These are phyloP conservation scores for Plectosphaerella cucumerina DNA, from an alignment of 2,329 filamentous ascomycete species.

Conservation along the genomic window DNA sequence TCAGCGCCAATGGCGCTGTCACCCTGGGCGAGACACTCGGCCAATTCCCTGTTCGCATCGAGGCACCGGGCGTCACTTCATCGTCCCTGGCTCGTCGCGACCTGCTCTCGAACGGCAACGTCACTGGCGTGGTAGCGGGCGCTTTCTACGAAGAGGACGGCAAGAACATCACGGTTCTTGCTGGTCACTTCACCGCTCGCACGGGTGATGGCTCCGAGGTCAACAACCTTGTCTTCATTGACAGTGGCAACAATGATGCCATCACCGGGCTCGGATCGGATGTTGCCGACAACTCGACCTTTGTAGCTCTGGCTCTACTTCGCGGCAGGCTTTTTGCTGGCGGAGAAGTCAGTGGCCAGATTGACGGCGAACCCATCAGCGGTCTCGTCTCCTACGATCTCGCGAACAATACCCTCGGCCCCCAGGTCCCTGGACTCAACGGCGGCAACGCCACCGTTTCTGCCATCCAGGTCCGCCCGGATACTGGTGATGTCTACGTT, in stretches of 20 bases:
- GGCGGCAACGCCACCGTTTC: constrained; percentile 71
- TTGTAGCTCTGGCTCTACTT: constrained; percentile 66
- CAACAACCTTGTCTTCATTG: constrained; percentile 78
- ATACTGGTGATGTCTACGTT: constrained; percentile 73
- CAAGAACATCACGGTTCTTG: constrained; percentile 81
- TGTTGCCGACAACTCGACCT: constrained; percentile 68
- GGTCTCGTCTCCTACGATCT: constrained; percentile 83
- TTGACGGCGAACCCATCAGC: constrained; percentile 58
- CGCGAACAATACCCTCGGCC: constrained; percentile 51
- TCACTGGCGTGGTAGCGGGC: constrained; percentile 71
- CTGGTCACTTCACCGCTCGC: constrained; percentile 76
- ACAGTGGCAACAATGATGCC: constrained; percentile 63
- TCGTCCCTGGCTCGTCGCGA: constrained; percentile 43
- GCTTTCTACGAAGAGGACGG: constrained; percentile 67
- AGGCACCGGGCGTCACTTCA: constrained; percentile 26
- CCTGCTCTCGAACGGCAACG: constrained; percentile 30
- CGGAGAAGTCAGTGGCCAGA: constrained; percentile 69
- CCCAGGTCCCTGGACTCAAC: constrained; percentile 71
- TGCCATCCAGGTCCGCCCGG: constrained; percentile 68
- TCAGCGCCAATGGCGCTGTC: constrained; percentile 69
- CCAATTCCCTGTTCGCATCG: constrained; percentile 54
- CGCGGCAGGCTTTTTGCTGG: constrained; percentile 74
- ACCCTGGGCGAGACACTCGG: constrained; percentile 55
- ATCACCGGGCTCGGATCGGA: constrained; percentile 66
- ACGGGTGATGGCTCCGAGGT: constrained; percentile 66